Evolutionary conservation across 192 early-diverging fungal genomes (phyloP), one percentile per base, ranked within the genome.

Genomic region (Mortierella hygrophila): DNA sequence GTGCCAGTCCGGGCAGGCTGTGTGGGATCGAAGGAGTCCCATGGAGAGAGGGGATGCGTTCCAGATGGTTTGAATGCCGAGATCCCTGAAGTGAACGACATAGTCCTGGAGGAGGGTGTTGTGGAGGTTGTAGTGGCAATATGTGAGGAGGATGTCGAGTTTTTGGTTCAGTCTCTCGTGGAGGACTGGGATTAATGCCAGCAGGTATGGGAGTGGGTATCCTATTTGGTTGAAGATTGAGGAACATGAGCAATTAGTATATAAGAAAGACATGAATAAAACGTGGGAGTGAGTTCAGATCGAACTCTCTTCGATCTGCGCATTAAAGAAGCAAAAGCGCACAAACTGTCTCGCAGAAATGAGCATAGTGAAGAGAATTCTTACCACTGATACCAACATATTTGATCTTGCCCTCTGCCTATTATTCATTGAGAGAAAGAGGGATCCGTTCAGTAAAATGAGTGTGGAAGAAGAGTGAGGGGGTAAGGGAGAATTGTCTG

Each of bases 11-110:
- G 92, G 93, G 4, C 92, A 90, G 10, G 78, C 78, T 4, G 79
- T 84, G 16, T 84, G 77, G 11, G 87, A 82, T 23, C 92, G 86
- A 13, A 96, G 86, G 21, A 96, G 80, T 0, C 93, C 95, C 95
- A 96, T 96, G 20, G 91, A 92, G 47, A 96, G 77, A 0, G 95
- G 95, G 23, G 93, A 94, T 16, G 94, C 95, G 44, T 92, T 93
- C 57, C 94, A 89, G 49, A 96, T 47, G 13, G 89, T 91, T 32
- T 83, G 68, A 26, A 96, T 92, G 38, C 93, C 94, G 40, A 87
- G 80, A 21, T 68, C 82, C 21, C 90, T 90, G 63, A 95, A 92
- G 42, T 81, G 74, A 8, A 89, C 88, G 26, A 91, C 80, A 70
- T 92, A 94, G 6, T 91, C 88, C 0, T 78, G 70, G 7, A 96